phyloP scores from a whole-genome alignment of 2,329 filamentous ascomycete genomes.

The Ophioceras dolichostomum region DNA sequence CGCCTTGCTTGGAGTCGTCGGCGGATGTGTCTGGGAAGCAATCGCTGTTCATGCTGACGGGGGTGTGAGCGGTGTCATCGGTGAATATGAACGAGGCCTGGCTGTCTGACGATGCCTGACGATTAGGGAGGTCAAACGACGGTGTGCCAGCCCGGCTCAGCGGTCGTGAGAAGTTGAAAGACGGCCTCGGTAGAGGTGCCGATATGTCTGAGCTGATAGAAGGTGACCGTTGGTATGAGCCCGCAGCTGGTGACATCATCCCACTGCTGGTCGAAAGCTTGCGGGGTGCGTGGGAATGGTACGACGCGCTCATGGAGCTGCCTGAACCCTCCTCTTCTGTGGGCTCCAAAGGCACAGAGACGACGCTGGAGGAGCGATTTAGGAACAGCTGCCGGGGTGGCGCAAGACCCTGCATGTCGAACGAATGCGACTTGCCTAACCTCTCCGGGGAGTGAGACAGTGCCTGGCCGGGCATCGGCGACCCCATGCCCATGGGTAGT shows the following conservation, averaged over 20 bases:
- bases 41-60: constrained; percentile 61
- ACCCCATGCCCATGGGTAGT: too few species aligned
- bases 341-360: constrained; percentile 50
- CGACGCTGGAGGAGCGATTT: constrained; percentile 45
- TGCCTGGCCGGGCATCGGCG: constrained; percentile 18
- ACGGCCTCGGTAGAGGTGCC: constrained; percentile 52
- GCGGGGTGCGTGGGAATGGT: constrained; percentile 55
- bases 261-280: constrained; percentile 65
- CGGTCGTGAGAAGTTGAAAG: constrained; percentile 90
- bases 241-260: constrained; percentile 43
- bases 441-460: constrained; percentile 31
- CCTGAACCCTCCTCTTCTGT: constrained; percentile 56
- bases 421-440: constrained; percentile 26
- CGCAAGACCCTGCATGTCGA: constrained; percentile 35
- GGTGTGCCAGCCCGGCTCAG: constrained; percentile 62
- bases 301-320: constrained; percentile 36
- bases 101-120: constrained; percentile 55
- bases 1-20: constrained; percentile 35
- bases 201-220: constrained; percentile 78
- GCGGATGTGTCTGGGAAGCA: constrained; percentile 45
- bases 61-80: constrained; percentile 56
- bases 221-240: constrained; percentile 61
- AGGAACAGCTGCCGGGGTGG: constrained; percentile 37
- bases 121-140: constrained; percentile 41
- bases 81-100: constrained; percentile 50